Evolutionary conservation across 345 rosid species (phyloP).

Genomic region (Erodium maritimum): DNA sequence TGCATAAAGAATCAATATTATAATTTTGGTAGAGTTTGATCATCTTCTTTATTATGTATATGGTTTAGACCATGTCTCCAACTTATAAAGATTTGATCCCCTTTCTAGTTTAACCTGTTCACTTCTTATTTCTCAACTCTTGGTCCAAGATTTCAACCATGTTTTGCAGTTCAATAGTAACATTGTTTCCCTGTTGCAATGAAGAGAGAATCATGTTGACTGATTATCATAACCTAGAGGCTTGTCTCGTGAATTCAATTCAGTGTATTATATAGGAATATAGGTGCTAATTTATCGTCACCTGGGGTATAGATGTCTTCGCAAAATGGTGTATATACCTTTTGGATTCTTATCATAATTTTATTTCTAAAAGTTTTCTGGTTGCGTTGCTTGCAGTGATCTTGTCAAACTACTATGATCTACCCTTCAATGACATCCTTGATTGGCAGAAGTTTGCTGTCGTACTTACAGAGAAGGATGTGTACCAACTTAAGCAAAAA

Average conservation of each 20-base stretch:
- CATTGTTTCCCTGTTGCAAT: too few species aligned
- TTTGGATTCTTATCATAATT: too few species aligned
- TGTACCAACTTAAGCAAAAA: constrained; percentile 60
- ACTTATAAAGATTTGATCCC: too few species aligned
- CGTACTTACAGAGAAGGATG: constrained; percentile 59
- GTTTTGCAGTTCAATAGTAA: not conserved
- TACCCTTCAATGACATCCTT: constrained; percentile 82
- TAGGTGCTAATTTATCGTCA: too few species aligned
- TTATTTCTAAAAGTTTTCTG: not conserved
- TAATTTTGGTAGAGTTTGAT: too few species aligned
- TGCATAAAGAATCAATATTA: too few species aligned
- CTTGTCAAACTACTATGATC: constrained; percentile 73
- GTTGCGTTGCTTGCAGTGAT: constrained; percentile 46
- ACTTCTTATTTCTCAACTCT: not conserved
- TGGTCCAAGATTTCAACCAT: not conserved
- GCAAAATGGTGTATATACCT: too few species aligned
- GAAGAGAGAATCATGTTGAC: too few species aligned
- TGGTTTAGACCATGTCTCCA: too few species aligned
- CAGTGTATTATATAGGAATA: not conserved
- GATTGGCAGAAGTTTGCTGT: constrained; percentile 72
- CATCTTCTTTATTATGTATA: too few species aligned
- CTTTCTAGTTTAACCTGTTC: too few species aligned
- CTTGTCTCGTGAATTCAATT: not conserved
- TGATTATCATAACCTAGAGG: not conserved
- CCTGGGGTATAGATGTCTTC: too few species aligned